These are phyloP conservation scores for Aspergillus niger DNA, from an alignment of 2,329 filamentous ascomycete species.

Conservation along the genomic window DNA sequence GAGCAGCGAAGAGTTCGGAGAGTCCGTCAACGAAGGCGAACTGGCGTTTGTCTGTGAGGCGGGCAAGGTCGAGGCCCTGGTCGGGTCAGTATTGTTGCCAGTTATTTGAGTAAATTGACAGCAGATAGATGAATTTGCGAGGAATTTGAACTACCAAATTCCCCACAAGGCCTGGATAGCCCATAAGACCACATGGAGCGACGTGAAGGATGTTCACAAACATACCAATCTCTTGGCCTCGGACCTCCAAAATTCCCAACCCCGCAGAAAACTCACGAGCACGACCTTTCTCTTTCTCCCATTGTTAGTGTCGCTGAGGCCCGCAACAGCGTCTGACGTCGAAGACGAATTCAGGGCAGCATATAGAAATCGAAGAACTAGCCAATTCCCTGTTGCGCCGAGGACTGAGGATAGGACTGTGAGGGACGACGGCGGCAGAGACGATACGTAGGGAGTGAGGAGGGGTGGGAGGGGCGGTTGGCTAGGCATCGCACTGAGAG, in stretches of 20 bases:
- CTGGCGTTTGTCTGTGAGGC: slow-evolving; percentile 57
- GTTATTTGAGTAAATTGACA: neutral
- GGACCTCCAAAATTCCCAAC: slow-evolving; percentile 75
- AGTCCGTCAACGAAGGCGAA: slow-evolving; percentile 79
- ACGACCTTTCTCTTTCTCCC: slow-evolving; percentile 58
- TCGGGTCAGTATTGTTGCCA: neutral
- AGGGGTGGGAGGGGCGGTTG: slow-evolving; percentile 45
- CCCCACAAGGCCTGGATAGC: neutral
- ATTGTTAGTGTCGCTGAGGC: slow-evolving; percentile 30
- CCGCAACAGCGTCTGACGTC: slow-evolving; percentile 21
- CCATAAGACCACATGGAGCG: neutral
- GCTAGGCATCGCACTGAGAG: slow-evolving; percentile 37
- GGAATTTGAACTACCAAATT: no score
- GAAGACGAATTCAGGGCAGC: slow-evolving; percentile 43
- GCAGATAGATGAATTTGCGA: no score
- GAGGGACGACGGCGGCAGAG: slow-evolving; percentile 40
- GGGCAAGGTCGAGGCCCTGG: slow-evolving; percentile 71
- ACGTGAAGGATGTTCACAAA: neutral
- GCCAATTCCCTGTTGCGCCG: slow-evolving; percentile 58
- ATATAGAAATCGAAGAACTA: slow-evolving; percentile 55
- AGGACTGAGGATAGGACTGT: slow-evolving; percentile 49
- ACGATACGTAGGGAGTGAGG: slow-evolving; percentile 41
- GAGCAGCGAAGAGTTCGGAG: slow-evolving; percentile 54
- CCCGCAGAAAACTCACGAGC: slow-evolving; percentile 79
- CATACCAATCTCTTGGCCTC: slow-evolving; percentile 68